A percentile compares a stretch with the other conserved stretches of the same genome.
phyloP scores from a whole-genome alignment of 1,284 basidiomycete species.

The Sanghuangporus weigelae region DNA sequence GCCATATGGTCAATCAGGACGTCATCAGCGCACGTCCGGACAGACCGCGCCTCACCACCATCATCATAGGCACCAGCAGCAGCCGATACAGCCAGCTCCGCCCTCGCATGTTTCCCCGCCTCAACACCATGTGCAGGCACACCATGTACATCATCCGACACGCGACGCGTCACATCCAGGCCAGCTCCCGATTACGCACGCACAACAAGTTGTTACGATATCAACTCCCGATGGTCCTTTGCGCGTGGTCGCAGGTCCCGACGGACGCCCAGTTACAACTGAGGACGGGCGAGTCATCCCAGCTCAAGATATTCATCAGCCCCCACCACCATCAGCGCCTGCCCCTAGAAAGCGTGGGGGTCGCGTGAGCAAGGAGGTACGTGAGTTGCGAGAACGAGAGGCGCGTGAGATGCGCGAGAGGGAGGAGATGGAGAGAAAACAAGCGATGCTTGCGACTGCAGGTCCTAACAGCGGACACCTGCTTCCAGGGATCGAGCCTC shows the following conservation, averaged over 20 bases:
- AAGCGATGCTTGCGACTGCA: background rate
- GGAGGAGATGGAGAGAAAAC: conserved; percentile 6
- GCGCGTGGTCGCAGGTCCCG: conserved; percentile 13
- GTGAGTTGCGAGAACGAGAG: conserved; percentile 2
- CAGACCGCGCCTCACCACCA: conserved; percentile 4
- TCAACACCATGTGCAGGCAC: conserved; percentile 1
- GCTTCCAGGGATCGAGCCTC: background rate
- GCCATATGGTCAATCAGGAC: background rate
- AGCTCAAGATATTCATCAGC: conserved; percentile 1
- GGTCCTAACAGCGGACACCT: background rate
- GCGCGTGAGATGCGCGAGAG: conserved; percentile 5
- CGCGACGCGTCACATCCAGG: conserved; percentile 10
- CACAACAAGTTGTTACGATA: conserved; percentile 6
- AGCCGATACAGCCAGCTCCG: conserved; percentile 10
- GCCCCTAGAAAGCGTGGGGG: conserved; percentile 7
- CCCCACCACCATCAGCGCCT: background rate
- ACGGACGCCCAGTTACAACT: conserved; percentile 12
- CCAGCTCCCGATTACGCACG: conserved; percentile 13
- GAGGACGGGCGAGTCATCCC: conserved; percentile 8
- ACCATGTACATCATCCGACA: conserved; percentile 3
- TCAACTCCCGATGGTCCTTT: conserved; percentile 8
- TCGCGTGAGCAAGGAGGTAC: conserved; percentile 3
- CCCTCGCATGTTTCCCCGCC: conserved; percentile 7
- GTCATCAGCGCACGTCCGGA: background rate
- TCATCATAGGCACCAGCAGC: conserved; percentile 5